These are phyloP conservation scores for Hansenula sp. DNA, from an alignment of 1,139 yeast species.

Conservation along the genomic window DNA sequence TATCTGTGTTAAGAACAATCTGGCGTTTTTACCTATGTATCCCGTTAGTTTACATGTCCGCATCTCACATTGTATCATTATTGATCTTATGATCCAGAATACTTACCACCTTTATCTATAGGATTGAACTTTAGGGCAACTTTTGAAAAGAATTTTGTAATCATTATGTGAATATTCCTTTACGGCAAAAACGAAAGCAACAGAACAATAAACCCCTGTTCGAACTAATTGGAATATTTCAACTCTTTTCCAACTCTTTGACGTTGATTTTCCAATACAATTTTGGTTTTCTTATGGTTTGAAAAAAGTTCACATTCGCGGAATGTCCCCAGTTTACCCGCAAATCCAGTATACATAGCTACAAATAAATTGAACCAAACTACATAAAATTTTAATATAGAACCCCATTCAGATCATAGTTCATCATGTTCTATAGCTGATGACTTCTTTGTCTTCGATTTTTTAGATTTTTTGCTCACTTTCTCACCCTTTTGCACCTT, in stretches of 20 bases:
- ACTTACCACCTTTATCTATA: slow-evolving; percentile 57
- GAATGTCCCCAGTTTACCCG: background rate
- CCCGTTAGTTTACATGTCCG: background rate
- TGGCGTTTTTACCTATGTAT: slow-evolving; percentile 66
- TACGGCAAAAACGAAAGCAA: too few species aligned
- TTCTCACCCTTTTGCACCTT: slow-evolving; percentile 18
- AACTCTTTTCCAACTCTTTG: background rate
- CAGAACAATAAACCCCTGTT: background rate
- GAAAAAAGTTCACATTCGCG: background rate
- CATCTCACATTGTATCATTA: too few species aligned
- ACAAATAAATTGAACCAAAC: too few species aligned
- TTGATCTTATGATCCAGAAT: slow-evolving; percentile 11
- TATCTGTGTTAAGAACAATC: slow-evolving; percentile 74
- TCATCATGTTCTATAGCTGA: slow-evolving; percentile 3
- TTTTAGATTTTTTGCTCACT: slow-evolving; percentile 7
- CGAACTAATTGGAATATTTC: background rate
- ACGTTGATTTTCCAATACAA: too few species aligned
- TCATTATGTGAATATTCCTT: too few species aligned
- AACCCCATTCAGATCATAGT: background rate
- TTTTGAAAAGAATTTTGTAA: slow-evolving; percentile 78
- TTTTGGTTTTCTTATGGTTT: background rate
- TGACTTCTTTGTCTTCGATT: background rate
- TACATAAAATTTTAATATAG: background rate
- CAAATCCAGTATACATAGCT: background rate
- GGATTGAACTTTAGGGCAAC: slow-evolving; percentile 82